These are phyloP conservation scores for Boletus sp. DNA, from an alignment of 1,284 basidiomycete genomes.

Conservation along the genomic window DNA sequence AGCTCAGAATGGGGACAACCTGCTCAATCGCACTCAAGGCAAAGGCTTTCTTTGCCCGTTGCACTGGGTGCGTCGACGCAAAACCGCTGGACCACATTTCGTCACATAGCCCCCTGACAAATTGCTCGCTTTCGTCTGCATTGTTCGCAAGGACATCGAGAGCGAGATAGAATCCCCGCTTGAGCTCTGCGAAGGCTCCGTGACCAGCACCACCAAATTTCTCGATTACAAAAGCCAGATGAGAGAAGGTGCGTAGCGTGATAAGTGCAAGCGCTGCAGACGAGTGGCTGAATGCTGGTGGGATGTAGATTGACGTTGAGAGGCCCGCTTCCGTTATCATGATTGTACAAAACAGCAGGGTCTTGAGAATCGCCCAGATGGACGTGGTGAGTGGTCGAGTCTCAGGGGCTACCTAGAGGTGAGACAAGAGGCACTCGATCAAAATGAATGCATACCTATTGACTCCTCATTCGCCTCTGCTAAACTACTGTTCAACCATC, in stretches of 20 bases:
- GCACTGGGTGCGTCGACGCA: constrained; percentile 18
- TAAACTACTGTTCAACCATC: constrained; percentile 50
- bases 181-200: constrained; percentile 59
- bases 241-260: constrained; percentile 51
- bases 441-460: constrained; percentile 33
- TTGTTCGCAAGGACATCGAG: constrained; percentile 61
- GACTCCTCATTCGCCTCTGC: constrained; percentile 36
- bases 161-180: constrained; percentile 66
- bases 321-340: constrained; percentile 67
- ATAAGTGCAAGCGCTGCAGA: constrained; percentile 47
- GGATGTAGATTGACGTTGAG: constrained; percentile 49
- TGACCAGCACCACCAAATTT: constrained; percentile 64
- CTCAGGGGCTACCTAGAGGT: constrained; percentile 33
- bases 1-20: constrained; percentile 54
- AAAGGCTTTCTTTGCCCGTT: constrained; percentile 56
- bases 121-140: constrained; percentile 38
- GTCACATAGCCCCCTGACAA: constrained; percentile 40
- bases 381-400: constrained; percentile 43
- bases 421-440: constrained; percentile 1
- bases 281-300: constrained; percentile 28
- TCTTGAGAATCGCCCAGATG: constrained; percentile 66
- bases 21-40: constrained; percentile 66
- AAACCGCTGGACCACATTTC: constrained; percentile 24
- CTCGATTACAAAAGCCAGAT: constrained; percentile 67
- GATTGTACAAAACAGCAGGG: constrained; percentile 60